A percentile compares a stretch with the other conserved stretches of the same genome.
These are phyloP conservation scores for Coniochaeta hoffmannii DNA, from an alignment of 2,329 filamentous ascomycete genomes.

Conservation along the genomic window DNA sequence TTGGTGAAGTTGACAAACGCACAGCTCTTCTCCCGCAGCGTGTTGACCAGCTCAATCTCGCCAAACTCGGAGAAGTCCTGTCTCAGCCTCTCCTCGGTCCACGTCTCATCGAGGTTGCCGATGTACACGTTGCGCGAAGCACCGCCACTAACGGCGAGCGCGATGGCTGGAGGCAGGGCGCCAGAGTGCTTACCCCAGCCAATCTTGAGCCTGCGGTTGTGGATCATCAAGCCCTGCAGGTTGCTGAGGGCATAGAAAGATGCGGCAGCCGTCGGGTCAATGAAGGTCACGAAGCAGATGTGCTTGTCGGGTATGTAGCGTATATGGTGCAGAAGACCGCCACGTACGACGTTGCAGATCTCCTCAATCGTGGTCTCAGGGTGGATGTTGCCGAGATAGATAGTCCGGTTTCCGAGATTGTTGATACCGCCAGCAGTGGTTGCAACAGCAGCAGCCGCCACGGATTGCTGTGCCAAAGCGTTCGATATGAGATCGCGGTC, in stretches of 20 bases:
- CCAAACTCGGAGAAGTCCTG: conserved; percentile 97
- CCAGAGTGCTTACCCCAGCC: conserved; percentile 99
- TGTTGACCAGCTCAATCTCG: conserved; percentile 96
- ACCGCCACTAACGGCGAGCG: conserved; percentile 89
- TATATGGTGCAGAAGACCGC: conserved; percentile 92
- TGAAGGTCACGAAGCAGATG: conserved; percentile 99
- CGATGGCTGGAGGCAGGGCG: conserved; percentile 89
- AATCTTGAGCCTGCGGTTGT: conserved; percentile 95
- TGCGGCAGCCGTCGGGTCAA: conserved; percentile 93
- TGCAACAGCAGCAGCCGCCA: conserved; percentile 91
- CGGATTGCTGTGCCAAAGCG: conserved; percentile 92
- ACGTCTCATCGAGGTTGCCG: conserved; percentile 93
- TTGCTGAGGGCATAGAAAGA: conserved; percentile 98
- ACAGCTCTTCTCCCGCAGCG: conserved; percentile 95
- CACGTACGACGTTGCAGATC: conserved; percentile 97
- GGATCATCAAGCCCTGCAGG: conserved; percentile 96
- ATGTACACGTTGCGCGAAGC: conserved; percentile 98
- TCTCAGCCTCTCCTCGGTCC: conserved; percentile 90
- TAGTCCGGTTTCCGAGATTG: conserved; percentile 94
- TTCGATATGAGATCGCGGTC: conserved; percentile 96
- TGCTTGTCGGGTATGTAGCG: conserved; percentile 99
- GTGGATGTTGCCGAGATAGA: conserved; percentile 97
- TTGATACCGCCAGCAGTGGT: conserved; percentile 95
- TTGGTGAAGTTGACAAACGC: conserved; percentile 99
- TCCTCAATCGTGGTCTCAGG: conserved; percentile 98